Percentiles rank a stretch among this genome's conserved stretches.
Evolutionary conservation across 2,329 filamentous ascomycete genomes (phyloP).

Genomic region (Colletotrichum filicis): DNA sequence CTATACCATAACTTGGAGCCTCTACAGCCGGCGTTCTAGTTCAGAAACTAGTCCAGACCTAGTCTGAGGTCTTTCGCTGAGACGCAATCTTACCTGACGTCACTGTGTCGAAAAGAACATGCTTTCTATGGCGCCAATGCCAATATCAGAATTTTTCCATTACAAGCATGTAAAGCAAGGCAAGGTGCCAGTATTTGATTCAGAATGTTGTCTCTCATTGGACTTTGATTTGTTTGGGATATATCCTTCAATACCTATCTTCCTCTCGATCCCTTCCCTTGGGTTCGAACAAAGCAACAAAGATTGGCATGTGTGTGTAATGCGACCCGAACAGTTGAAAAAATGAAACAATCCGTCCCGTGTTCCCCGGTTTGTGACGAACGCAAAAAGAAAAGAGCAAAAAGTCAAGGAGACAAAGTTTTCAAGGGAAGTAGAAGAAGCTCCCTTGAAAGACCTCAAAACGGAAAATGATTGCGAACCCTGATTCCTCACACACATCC

Average conservation of each 20-base stretch:
- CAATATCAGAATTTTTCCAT: rapidly evolving
- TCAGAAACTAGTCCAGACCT: no score
- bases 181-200: not conserved
- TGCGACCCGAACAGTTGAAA: not conserved
- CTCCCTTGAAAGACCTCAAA: not conserved
- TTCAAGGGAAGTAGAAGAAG: not conserved
- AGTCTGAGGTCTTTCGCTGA: no score
- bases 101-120: no score
- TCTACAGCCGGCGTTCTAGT: no score
- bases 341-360: not conserved
- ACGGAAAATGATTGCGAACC: not conserved
- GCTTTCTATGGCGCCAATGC: no score
- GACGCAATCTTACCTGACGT: no score
- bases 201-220: not conserved
- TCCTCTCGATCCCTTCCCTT: not conserved
- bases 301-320: not conserved
- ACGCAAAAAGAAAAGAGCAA: not conserved
- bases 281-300: not conserved
- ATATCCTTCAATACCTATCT: not conserved
- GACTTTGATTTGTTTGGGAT: not conserved
- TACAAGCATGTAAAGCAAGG: not conserved
- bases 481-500: not conserved
- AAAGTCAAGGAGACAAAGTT: not conserved
- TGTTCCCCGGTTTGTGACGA: not conserved
- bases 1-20: no score